Evolutionary conservation across 352 stramenopile species (phyloP), one percentile per base, ranked within the genome.

Genomic region (Globisporangium mamillatum): DNA sequence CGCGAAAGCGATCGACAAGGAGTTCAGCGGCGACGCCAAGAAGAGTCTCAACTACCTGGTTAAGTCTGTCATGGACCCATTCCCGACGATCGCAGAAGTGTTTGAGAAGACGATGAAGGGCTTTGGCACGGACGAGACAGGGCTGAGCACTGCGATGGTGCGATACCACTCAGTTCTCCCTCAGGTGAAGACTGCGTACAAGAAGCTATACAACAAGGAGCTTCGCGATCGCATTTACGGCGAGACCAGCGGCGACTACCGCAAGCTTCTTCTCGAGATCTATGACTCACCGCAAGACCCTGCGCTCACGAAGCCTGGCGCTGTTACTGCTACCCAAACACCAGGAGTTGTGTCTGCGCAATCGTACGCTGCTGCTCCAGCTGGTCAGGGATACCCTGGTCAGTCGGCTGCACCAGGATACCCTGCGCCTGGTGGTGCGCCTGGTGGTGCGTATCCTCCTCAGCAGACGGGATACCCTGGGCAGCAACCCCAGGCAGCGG

Each of bases 21-120:
- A 94, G 71, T 94, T 94, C 57, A 91, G 84, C 38, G 86, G 86
- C 5, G 81, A 92, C 59, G 86, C 86, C 44, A 90, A 91, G 75
- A 82, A 80, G 41, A 82, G 73, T 69, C 82, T 94, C 36, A 80
- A 80, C 57, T 90, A 88, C 58, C 67, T 91, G 6, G 71, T 87
- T 29, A 71, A 77, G 44, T 80, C 73, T 29, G 76, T 79, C 1
- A 78, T 94, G 55, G 80, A 93, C 53, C 78, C 86, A 46, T 90
- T 80, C 55, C 75, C 78, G 65, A 80, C 81, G 14, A 88, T 91
- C n/a, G 81, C 81, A 0, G 80, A 91, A 59, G 71, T 87, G 27
- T 89, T 91, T 70, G 83, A 91, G 60, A 82, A 81, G 61, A 90
- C 81, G 6, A 87, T 91, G 81, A 90, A 89, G 66, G 83, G 80